Conservation (phyloP, 2,329 filamentous ascomycete species). For the Cercospora beticola region DNA sequence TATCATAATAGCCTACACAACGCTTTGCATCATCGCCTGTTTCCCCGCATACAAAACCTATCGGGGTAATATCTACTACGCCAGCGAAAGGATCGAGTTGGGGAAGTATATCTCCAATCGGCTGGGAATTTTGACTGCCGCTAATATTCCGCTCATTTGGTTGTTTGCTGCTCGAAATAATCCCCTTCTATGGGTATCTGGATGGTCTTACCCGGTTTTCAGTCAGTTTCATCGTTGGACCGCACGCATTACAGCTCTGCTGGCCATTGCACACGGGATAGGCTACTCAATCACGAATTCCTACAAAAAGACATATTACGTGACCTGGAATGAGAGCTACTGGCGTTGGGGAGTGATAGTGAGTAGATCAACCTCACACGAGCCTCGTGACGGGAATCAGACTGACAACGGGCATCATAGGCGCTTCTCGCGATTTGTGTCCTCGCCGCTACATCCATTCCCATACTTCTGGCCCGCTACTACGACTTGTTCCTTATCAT, state of each 20-base stretch:
- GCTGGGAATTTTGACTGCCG: slow-evolving; percentile 62
- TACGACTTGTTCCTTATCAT: slow-evolving; percentile 55
- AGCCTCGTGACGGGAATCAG: not conserved
- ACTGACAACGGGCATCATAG: slow-evolving; percentile 7
- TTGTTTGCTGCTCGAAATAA: slow-evolving; percentile 68
- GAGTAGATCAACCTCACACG: not conserved
- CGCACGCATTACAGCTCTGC: slow-evolving; percentile 61
- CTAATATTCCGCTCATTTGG: slow-evolving; percentile 65
- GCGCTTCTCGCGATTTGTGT: slow-evolving; percentile 47
- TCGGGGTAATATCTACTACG: slow-evolving; percentile 49
- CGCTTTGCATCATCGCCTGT: slow-evolving; percentile 46
- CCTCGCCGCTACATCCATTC: slow-evolving; percentile 50
- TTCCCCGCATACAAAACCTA: slow-evolving; percentile 48
- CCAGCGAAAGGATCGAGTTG: slow-evolving; percentile 20
- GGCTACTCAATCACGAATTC: slow-evolving; percentile 46
- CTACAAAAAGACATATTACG: slow-evolving; percentile 39
- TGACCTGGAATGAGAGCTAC: slow-evolving; percentile 44
- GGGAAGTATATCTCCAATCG: slow-evolving; percentile 60
- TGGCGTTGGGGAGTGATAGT: slow-evolving; percentile 54
- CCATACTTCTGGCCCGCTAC: slow-evolving; percentile 51
- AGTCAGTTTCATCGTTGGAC: slow-evolving; percentile 68
- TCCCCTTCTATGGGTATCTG: slow-evolving; percentile 63
- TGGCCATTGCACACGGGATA: slow-evolving; percentile 63
- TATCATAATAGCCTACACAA: slow-evolving; percentile 46
- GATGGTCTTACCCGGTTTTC: slow-evolving; percentile 66